Conservation (phyloP, 2,329 filamentous ascomycete genomes). For the Phaeomoniella chlamydospora region DNA sequence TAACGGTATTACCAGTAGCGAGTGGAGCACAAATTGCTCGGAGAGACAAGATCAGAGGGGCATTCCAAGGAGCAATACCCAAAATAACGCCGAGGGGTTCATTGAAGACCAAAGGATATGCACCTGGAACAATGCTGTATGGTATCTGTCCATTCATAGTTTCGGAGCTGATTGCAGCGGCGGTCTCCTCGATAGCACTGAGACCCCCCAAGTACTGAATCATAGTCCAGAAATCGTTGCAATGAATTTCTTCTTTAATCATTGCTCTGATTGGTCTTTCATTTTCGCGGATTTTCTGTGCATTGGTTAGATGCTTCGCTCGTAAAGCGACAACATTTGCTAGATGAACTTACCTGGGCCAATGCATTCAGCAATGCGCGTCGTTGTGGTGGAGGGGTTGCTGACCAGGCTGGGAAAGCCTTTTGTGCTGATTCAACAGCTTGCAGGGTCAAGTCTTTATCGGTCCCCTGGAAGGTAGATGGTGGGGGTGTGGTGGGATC, state of each 20-base stretch:
- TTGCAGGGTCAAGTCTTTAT: conserved; percentile 38
- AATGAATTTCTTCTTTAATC: conserved; percentile 1
- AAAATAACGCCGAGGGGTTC: conserved; percentile 70
- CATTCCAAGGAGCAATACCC: conserved; percentile 67
- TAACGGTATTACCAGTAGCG: conserved; percentile 57
- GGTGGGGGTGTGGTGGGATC: conserved; percentile 39
- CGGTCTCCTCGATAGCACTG: neutral
- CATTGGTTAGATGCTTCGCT: too few species aligned
- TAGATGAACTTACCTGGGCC: conserved; percentile 42
- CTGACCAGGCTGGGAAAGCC: conserved; percentile 57
- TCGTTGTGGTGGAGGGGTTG: conserved; percentile 43
- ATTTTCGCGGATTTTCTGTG: neutral
- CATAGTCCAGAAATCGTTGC: neutral
- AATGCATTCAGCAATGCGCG: conserved; percentile 58
- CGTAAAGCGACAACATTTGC: too few species aligned
- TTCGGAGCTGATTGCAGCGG: neutral
- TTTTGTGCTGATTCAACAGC: conserved; percentile 47
- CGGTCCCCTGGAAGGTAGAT: conserved; percentile 41
- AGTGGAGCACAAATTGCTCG: conserved; percentile 46
- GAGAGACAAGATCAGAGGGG: conserved; percentile 34
- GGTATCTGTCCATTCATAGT: conserved; percentile 1
- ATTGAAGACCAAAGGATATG: conserved; percentile 48
- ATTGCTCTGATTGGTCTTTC: neutral
- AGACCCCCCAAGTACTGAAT: neutral
- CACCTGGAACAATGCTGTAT: neutral